A percentile compares a stretch with the other conserved stretches of the same genome.
Evolutionary conservation across 129 eudicot species (phyloP).

Genomic region (Helianthus annuus): HanXRQr2.0-SUNRISE NC_035446.2:151950187-151950686

Average conservation of each 20-base stretch:
- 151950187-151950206: slow-evolving; percentile 34
- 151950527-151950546: slow-evolving; percentile 86
- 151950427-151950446: slow-evolving; percentile 74
- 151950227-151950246: slow-evolving; percentile 34
- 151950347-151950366: slow-evolving; percentile 33
- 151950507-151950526: slow-evolving; percentile 75
- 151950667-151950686: slow-evolving; percentile 4
- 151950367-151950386: slow-evolving; percentile 62
- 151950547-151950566: slow-evolving; percentile 98
- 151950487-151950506: slow-evolving; percentile 70
- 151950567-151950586: slow-evolving; percentile 58
- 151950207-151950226: slow-evolving; percentile 26
- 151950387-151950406: slow-evolving; percentile 72
- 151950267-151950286: slow-evolving; percentile 10
- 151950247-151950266: slow-evolving; percentile 16
- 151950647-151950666: slow-evolving; percentile 9
- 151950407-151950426: slow-evolving; percentile 76
- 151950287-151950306: slow-evolving; percentile 15
- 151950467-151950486: slow-evolving; percentile 47
- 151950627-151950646: slow-evolving; percentile 12
- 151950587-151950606: slow-evolving; percentile 68
- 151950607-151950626: slow-evolving; percentile 12
- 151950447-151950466: slow-evolving; percentile 77
- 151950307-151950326: slow-evolving; percentile 29
- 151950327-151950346: slow-evolving; percentile 28